Evolutionary conservation across 176 grass and related monocot genomes (phyloP).

Genomic region (Phyllostachys edulis): DNA sequence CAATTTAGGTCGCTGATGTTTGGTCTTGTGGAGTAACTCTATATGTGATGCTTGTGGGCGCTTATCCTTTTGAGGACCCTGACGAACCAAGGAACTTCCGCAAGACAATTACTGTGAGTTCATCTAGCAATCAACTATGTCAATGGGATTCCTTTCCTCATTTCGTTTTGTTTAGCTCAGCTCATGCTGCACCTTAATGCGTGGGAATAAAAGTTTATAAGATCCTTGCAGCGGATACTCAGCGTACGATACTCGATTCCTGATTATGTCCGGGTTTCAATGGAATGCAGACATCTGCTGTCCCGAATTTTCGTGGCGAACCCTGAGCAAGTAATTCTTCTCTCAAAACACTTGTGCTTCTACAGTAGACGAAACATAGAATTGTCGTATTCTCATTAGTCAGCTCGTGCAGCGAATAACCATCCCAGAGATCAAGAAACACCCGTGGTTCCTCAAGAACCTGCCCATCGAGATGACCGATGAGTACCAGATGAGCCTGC

Average conservation of each 20-base stretch:
- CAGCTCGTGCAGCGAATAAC: slow-evolving; percentile 69
- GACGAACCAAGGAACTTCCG: slow-evolving; percentile 88
- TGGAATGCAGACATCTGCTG: slow-evolving; percentile 85
- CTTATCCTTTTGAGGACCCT: slow-evolving; percentile 95
- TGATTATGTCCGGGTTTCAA: slow-evolving; percentile 78
- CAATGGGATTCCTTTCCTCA: neutral
- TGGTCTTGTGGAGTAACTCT: slow-evolving; percentile 98
- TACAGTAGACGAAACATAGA: neutral
- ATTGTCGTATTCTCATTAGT: slow-evolving; percentile 8
- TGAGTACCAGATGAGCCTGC: slow-evolving; percentile 59
- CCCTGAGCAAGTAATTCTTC: slow-evolving; percentile 73
- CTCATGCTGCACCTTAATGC: neutral
- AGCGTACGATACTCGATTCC: slow-evolving; percentile 81
- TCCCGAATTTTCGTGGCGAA: slow-evolving; percentile 91
- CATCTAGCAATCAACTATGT: neutral
- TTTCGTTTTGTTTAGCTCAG: neutral
- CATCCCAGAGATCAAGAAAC: slow-evolving; percentile 94
- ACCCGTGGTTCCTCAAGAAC: slow-evolving; percentile 98
- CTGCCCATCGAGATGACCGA: slow-evolving; percentile 91
- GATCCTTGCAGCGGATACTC: slow-evolving; percentile 77
- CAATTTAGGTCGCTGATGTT: slow-evolving; percentile 88
- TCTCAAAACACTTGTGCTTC: neutral
- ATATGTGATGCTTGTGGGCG: slow-evolving; percentile 97
- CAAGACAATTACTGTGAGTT: slow-evolving; percentile 85
- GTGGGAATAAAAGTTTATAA: slow-evolving; percentile 2